Base-by-base conservation (phyloP, 306 rosid species). In the Ceratonia siliqua region DNA sequence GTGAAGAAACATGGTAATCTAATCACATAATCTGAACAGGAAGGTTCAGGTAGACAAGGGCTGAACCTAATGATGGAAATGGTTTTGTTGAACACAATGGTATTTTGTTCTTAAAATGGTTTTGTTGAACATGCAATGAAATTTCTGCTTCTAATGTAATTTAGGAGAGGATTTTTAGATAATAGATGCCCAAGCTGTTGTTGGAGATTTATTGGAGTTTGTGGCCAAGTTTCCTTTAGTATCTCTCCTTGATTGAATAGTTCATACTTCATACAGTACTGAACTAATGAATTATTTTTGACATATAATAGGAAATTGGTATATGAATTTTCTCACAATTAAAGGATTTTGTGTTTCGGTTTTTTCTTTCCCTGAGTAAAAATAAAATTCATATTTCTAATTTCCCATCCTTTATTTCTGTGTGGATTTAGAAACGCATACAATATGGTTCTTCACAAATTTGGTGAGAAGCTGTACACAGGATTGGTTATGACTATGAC, bases 371-470 rank as follows among this genome's bases (percentile, higher is more conserved):
- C 41, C 20, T 24, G 11, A 57, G 67, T 27, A 25, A 72, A 67
- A 69, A 13, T 2, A 39, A n/a, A 35, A 27, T 67, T 56, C 24
- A 45, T 2, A 73, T 45, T 82, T 42, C 65, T 83, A 25, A 39
- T 38, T 30, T 49, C 22, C 14, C 25, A n/a, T 0, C 45, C 36
- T 48, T 65, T 38, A 30, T 48, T 76, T 56, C 79, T 59, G 39
- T 57, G 5, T 87, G 74, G 68, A 78, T 83, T 10, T 61, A 92
- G 97, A 82, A 92, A 92, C 67, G 97, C 97, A 1, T 92, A 89
- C 82, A 89, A 92, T 78, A 92, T 92, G 97, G 97, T 92, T 80
- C 92, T 92, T 70, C 97, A 89, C 88, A 89, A 89, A 68, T 89
- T 85, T 65, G 97, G 97, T 17, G 96, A 89, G 78, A 92, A 86